Base-by-base conservation (phyloP, 2,329 filamentous ascomycete genomes). In the Trichoderma citrinoviride region DNA sequence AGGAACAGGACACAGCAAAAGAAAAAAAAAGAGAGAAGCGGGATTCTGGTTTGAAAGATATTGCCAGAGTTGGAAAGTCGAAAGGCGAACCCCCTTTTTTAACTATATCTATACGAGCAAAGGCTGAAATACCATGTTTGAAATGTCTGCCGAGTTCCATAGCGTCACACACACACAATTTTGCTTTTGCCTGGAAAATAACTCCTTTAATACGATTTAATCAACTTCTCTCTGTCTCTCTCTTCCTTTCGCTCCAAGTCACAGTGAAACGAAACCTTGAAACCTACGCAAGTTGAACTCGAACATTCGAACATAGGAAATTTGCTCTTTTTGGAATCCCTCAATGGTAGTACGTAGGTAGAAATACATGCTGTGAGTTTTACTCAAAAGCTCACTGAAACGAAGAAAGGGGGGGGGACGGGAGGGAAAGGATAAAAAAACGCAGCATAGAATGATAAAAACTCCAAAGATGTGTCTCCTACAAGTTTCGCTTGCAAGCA, bases 341-440 rank as follows among this genome's bases (percentile, higher is more conserved):
- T 62, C 8, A 54, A 44, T 15, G n/a, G n/a, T n/a, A n/a, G n/a
- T n/a, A n/a, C n/a, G 19, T 44, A 2, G n/a, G 27, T 62, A 54
- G 41, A 19, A 62, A 62, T 62, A 62, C 60, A 62, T 54, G 25
- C 25, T 33, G 60, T 61, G 58, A 61, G 58, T 40, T n/a, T n/a
- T n/a, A 8, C 19, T 46, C 15, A 54, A 33, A 54, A n/a, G n/a
- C 49, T 54, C 49, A 53, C 60, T 46, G 27, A 27, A 54, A 54
- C 21, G 41, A 54, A 53, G 46, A 6, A 37, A 21, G 3, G 15
- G 21, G 15, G 17, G 23, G 17, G 10, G 33, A 43, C 23, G n/a
- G n/a, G n/a, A 29, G 5, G 37, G 19, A 56, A 2, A 19, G 21
- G 27, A n/a, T 33, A 29, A 53, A 44, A 47, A 49, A 58, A 37